These are phyloP conservation scores for Aquilaria malaccensis DNA, from an alignment of 345 rosid species.

Conservation along the genomic window DNA sequence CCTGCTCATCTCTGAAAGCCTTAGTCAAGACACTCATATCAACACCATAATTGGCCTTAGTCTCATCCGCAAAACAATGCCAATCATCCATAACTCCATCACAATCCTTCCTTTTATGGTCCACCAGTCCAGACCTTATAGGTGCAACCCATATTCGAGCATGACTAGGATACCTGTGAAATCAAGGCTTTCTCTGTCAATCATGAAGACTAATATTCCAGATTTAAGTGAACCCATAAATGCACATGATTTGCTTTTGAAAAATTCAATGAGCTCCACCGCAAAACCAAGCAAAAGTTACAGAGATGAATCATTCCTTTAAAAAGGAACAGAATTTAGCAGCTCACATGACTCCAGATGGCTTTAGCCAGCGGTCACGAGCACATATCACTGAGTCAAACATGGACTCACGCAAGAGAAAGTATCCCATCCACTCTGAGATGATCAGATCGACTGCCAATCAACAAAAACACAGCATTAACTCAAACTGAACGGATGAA, in stretches of 20 bases:
- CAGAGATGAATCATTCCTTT: background rate
- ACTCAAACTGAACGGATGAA: background rate
- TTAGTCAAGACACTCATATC: constrained; percentile 66
- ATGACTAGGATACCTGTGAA: constrained; percentile 95
- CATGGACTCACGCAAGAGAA: constrained; percentile 94
- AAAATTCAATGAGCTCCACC: background rate
- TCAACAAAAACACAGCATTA: constrained; percentile 5
- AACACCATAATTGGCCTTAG: constrained; percentile 63
- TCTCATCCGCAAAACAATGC: constrained; percentile 61
- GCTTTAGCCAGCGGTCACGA: constrained; percentile 96
- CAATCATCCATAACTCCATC: constrained; percentile 90
- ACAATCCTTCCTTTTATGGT: constrained; percentile 54
- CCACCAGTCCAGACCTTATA: constrained; percentile 59
- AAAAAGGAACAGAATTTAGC: background rate
- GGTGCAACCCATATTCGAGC: constrained; percentile 99
- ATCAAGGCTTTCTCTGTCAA: constrained; percentile 12
- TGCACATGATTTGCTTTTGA: background rate
- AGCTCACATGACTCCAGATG: constrained; percentile 86
- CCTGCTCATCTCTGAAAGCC: constrained; percentile 79
- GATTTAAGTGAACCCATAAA: background rate
- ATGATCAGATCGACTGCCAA: constrained; percentile 92
- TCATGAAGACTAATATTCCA: background rate
- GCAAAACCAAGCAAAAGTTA: background rate
- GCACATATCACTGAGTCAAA: constrained; percentile 97
- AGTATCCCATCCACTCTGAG: constrained; percentile 99